Conservation (phyloP, 2,329 filamentous ascomycete species). For the Tolypocladium nubicola region DNA sequence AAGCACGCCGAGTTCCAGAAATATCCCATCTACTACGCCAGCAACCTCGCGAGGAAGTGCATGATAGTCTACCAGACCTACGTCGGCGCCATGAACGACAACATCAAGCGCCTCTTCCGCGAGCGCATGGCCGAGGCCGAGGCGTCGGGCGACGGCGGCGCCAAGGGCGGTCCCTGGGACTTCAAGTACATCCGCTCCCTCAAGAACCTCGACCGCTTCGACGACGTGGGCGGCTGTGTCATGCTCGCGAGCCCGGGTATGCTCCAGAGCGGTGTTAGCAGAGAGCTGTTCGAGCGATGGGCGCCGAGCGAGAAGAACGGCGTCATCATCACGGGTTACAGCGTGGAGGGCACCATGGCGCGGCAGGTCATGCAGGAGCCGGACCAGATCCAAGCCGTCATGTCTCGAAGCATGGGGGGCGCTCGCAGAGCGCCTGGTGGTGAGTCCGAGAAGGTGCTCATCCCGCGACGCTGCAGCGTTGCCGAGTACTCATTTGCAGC, state of each 20-base stretch:
- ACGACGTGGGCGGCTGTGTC: conserved; percentile 89
- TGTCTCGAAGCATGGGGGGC: conserved; percentile 60
- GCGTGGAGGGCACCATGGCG: conserved; percentile 96
- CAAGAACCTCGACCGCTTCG: conserved; percentile 88
- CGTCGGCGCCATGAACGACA: conserved; percentile 97
- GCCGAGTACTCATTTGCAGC: conserved; percentile 94
- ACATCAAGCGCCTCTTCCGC: conserved; percentile 90
- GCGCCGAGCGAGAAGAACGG: conserved; percentile 93
- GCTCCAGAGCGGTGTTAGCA: conserved; percentile 91
- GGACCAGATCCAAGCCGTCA: conserved; percentile 88
- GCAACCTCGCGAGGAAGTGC: conserved; percentile 87
- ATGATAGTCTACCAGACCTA: conserved; percentile 99
- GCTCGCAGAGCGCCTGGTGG: conserved; percentile 51
- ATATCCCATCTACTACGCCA: conserved; percentile 94
- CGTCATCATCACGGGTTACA: conserved; percentile 98
- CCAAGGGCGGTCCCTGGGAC: conserved; percentile 86
- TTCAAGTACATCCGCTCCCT: conserved; percentile 89
- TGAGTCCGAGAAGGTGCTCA: conserved; percentile 80
- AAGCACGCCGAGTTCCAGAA: conserved; percentile 82
- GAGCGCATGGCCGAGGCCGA: conserved; percentile 89
- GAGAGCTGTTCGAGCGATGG: conserved; percentile 90
- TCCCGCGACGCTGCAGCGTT: conserved; percentile 84
- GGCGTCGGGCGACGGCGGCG: conserved; percentile 60
- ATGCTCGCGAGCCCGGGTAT: conserved; percentile 98
- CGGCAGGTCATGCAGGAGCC: conserved; percentile 92